These are phyloP conservation scores for Truncatella angustata DNA, from an alignment of 2,329 filamentous ascomycete species.

Conservation along the genomic window DNA sequence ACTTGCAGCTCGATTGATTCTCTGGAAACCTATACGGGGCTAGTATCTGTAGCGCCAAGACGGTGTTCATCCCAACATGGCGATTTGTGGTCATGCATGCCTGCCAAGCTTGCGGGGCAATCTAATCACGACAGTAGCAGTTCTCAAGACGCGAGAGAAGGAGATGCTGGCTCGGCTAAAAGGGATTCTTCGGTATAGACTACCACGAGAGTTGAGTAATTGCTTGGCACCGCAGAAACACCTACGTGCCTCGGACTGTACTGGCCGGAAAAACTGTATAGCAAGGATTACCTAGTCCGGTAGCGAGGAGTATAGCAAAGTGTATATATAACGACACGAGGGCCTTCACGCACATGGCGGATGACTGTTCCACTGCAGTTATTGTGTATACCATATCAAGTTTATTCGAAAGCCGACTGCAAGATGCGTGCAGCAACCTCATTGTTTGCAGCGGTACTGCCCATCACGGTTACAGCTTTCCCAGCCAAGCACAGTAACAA, in stretches of 20 bases:
- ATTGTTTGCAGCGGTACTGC: neutral
- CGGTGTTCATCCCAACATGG: neutral
- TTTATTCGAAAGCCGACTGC: neutral
- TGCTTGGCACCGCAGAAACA: neutral
- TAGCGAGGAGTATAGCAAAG: neutral
- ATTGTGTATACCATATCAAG: no score
- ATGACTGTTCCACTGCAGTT: no score
- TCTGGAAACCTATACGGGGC: neutral
- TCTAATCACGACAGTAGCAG: neutral
- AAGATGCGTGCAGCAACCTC: neutral
- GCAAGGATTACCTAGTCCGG: neutral
- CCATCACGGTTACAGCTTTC: neutral
- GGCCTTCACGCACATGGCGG: no score
- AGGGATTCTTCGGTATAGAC: neutral
- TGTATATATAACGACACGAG: neutral
- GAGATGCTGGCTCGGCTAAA: neutral
- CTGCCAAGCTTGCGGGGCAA: constrained; percentile 1
- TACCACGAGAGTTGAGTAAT: neutral
- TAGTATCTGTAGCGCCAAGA: neutral
- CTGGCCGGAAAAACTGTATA: neutral
- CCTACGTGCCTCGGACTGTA: no score
- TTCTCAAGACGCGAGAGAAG: neutral
- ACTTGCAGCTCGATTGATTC: no score
- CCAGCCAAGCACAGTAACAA: neutral
- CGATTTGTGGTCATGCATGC: neutral